These are phyloP conservation scores for Exophiala calicioides DNA, from an alignment of 2,329 filamentous ascomycete genomes.

Conservation along the genomic window DNA sequence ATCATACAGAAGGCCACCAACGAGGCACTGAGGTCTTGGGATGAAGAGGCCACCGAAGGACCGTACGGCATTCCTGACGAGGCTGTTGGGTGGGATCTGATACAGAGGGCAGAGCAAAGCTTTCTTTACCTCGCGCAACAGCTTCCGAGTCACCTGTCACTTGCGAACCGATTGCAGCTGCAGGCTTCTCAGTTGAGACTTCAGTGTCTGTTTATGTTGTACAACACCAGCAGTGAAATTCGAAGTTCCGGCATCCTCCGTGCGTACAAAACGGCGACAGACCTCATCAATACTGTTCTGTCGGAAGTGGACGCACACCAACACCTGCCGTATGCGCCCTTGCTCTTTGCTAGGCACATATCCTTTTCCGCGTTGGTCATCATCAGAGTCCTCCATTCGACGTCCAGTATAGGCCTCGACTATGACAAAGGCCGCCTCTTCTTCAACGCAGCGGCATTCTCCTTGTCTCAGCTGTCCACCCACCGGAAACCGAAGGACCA, in stretches of 20 bases:
- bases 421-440: neutral
- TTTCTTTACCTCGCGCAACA: neutral
- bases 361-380: constrained; percentile 6
- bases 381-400: constrained; percentile 8
- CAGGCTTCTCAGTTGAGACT: neutral
- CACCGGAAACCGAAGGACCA: constrained; percentile 1
- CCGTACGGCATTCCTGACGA: constrained; percentile 3
- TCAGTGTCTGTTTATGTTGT: constrained; percentile 5
- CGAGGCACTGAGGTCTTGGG: constrained; percentile 3
- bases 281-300: constrained; percentile 1
- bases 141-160: neutral
- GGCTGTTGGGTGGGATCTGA: neutral
- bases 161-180: constrained; percentile 5
- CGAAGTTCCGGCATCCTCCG: neutral
- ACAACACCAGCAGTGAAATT: neutral
- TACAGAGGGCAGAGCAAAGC: neutral
- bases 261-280: constrained; percentile 3
- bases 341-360: neutral
- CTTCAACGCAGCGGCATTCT: constrained; percentile 9
- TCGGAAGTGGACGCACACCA: neutral
- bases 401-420: neutral
- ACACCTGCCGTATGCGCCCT: constrained; percentile 5
- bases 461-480: constrained; percentile 2
- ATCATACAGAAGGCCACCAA: constrained; percentile 4
- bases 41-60: neutral